These are phyloP conservation scores for Lactifluus piperatus DNA, from an alignment of 768 basidiomycete genomes.

Conservation along the genomic window DNA sequence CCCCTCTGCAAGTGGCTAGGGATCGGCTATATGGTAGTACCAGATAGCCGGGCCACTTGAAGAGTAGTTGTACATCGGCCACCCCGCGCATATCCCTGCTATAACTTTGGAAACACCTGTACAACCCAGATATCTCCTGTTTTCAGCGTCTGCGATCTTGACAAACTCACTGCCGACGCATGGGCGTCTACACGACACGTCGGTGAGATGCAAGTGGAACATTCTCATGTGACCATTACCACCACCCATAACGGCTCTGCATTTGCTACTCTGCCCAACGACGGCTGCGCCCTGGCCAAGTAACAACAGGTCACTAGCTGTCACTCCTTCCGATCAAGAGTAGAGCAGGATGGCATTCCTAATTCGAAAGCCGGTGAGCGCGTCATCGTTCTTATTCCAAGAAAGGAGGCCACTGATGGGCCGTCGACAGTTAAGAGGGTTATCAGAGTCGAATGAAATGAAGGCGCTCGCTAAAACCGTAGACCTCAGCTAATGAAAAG, in stretches of 20 bases:
- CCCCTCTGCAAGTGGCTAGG: not conserved
- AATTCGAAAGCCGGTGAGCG: no score
- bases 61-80: not conserved
- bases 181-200: not conserved
- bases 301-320: not conserved
- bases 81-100: not conserved
- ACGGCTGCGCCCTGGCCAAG: constrained; percentile 3
- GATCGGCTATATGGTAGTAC: no score
- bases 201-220: not conserved
- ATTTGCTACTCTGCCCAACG: constrained; percentile 3
- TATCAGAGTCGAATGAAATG: no score
- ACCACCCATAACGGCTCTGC: not conserved
- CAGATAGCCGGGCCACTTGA: not conserved
- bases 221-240: not conserved
- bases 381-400: not conserved
- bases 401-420: not conserved
- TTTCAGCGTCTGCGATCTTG: not conserved
- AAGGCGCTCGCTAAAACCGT: not conserved
- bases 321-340: no score
- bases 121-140: not conserved
- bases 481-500: not conserved
- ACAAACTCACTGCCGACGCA: not conserved
- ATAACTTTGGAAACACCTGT: not conserved
- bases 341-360: no score
- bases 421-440: not conserved